Percentiles rank a stretch among this genome's conserved stretches.
phyloP scores from a whole-genome alignment of 1,284 basidiomycete species.

The Ceratobasidium sp. region DNA sequence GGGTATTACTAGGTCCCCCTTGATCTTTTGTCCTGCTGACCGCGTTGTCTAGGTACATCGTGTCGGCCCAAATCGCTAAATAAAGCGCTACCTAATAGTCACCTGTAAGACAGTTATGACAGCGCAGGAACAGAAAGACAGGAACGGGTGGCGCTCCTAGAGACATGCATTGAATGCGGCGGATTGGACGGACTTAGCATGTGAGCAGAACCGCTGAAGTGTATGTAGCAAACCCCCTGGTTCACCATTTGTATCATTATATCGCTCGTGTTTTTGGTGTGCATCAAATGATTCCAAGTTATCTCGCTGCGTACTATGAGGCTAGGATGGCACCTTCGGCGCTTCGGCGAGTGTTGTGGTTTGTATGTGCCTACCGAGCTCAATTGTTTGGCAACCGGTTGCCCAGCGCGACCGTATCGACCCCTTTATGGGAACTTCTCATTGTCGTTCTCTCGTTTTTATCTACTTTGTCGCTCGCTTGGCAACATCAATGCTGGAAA shows the following conservation, averaged over 20 bases:
- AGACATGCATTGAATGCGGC: neutral
- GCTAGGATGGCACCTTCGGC: too few relatives aligned
- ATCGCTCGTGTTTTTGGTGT: neutral
- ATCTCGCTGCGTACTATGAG: too few relatives aligned
- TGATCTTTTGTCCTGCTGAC: neutral
- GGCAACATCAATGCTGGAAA: neutral
- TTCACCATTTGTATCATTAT: conserved; percentile 16
- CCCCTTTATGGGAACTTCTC: neutral
- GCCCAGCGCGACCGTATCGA: neutral
- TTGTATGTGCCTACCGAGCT: too few relatives aligned
- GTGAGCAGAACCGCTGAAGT: too few relatives aligned
- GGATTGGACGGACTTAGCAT: neutral
- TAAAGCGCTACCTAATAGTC: neutral
- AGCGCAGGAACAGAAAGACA: too few relatives aligned
- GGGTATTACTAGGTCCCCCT: conserved; percentile 22
- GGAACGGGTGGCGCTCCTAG: too few relatives aligned
- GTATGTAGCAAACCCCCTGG: neutral
- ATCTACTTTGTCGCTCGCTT: neutral
- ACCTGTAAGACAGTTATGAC: neutral
- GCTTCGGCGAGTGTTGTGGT: too few relatives aligned
- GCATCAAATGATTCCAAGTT: too few relatives aligned
- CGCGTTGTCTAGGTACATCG: conserved; percentile 22
- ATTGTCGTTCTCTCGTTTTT: neutral
- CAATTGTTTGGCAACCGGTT: neutral
- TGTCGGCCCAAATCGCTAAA: conserved; percentile 30